Evolutionary conservation across 345 rosid genomes (phyloP).

Genomic region (Ricinus communis): DNA sequence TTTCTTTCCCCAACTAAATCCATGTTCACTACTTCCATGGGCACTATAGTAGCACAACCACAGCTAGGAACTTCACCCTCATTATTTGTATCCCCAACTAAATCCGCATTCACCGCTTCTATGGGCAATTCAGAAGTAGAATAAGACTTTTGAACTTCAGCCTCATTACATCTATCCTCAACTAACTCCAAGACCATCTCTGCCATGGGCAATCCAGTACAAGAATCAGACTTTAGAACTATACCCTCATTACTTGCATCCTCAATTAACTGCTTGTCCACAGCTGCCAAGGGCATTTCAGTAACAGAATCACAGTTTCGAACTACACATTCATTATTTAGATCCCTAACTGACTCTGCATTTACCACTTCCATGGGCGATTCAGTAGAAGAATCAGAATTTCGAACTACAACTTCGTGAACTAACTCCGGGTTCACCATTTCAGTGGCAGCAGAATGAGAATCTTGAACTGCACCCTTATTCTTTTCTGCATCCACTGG

Average conservation of each 20-base stretch:
- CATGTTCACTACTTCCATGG: background rate
- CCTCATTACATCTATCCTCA: background rate
- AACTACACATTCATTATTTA: background rate
- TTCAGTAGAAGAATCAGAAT: background rate
- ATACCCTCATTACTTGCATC: too few relatives aligned
- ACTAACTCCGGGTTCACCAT: background rate
- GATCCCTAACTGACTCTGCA: too few relatives aligned
- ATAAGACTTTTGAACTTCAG: background rate
- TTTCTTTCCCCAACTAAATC: background rate
- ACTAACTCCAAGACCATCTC: background rate
- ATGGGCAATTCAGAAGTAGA: background rate
- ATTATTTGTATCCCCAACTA: background rate
- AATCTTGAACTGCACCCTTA: background rate
- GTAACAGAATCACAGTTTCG: background rate
- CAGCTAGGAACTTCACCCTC: background rate
- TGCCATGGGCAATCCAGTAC: background rate
- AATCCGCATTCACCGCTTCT: background rate
- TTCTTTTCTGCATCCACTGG: conserved; percentile 2
- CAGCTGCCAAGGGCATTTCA: background rate
- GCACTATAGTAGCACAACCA: background rate
- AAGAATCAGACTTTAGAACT: background rate
- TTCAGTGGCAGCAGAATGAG: background rate
- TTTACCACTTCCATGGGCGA: background rate
- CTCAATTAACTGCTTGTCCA: background rate
- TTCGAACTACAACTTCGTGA: background rate